Evolutionary conservation across 139 green algal genomes (phyloP).

Genomic region (Eudorina sp.): DNA sequence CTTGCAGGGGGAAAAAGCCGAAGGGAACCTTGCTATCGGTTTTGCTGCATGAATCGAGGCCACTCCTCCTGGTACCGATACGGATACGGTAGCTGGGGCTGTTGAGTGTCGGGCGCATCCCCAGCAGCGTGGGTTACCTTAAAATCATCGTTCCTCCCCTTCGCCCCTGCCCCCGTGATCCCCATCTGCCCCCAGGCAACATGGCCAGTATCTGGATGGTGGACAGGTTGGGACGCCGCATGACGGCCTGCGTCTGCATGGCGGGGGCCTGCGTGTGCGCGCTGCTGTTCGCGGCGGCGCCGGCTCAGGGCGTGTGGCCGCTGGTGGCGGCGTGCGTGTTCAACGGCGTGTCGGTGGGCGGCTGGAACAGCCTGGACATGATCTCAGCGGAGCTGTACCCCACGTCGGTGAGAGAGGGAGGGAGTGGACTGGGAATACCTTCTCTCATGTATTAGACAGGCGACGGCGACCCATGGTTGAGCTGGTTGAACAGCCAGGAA

Average conservation of each 20-base stretch:
- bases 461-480: no score
- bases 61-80: no score
- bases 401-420: constrained; percentile 52
- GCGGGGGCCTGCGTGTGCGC: constrained; percentile 53
- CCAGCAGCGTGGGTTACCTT: not conserved
- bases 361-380: constrained; percentile 68
- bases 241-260: constrained; percentile 62
- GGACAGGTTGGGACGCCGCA: constrained; percentile 58
- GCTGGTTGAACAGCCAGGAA: no score
- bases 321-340: constrained; percentile 65
- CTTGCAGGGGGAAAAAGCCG: no score
- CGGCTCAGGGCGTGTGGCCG: constrained; percentile 51
- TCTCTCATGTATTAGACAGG: no score
- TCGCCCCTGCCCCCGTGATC: not conserved
- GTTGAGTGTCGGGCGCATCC: no score
- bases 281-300: constrained; percentile 61
- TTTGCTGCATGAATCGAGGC: no score
- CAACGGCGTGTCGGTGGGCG: constrained; percentile 61
- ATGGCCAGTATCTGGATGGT: constrained; percentile 64
- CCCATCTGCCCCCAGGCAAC: constrained; percentile 62
- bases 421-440: not conserved
- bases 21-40: no score
- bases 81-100: no score
- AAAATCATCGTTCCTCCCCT: not conserved
- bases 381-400: constrained; percentile 67